Base-by-base conservation (phyloP, 176 grass and related monocot species). In the maize (Zea mays) region DNA sequence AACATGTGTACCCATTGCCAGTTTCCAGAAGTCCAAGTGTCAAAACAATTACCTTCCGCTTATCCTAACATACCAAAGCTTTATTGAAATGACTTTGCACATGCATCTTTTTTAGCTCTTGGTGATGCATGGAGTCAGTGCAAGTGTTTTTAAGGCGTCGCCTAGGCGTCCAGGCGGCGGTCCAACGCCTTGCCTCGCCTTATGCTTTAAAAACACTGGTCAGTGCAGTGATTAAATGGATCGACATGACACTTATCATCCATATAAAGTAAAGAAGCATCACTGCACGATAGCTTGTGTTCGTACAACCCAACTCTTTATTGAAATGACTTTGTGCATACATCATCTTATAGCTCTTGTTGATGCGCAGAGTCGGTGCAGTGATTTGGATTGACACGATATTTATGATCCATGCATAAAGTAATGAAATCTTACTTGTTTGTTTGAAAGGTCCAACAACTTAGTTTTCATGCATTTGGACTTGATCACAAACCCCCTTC, bases 401-500 rank as follows among this genome's bases (percentile, higher is more conserved):
- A n/a, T 35, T 42, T 47, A 64, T 64, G 56, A 64, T 76, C 14
- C 17, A 9, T 81, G 27, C 27, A 55, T n/a, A 71, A 70, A 62
- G 65, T 62, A 40, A 40, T 20, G 68, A 68, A 75, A 86, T 16
- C 69, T 3, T 55, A 21, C 62, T 9, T 68, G 75, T 35, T 80
- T 69, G 17, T 62, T 76, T 77, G 45, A 5, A 46, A 78, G 37
- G 52, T 17, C 20, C 36, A 76, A 38, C 21, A 76, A 7, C 64
- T 76, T 81, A 39, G 21, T 58, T 69, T 55, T 40, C 37, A 17
- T 75, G 71, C 55, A 62, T 43, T 69, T 54, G 45, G 46, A 33
- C 46, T 52, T 82, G n/a, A 82, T 54, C 3, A 33, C 43, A 4
- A 63, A 41, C 42, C 4, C 39, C 6, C 55, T 62, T 62, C n/a